Evolutionary conservation across 345 rosid species (phyloP), one percentile per base, ranked within the genome.

Genomic region (Rhizophora mangle): DNA sequence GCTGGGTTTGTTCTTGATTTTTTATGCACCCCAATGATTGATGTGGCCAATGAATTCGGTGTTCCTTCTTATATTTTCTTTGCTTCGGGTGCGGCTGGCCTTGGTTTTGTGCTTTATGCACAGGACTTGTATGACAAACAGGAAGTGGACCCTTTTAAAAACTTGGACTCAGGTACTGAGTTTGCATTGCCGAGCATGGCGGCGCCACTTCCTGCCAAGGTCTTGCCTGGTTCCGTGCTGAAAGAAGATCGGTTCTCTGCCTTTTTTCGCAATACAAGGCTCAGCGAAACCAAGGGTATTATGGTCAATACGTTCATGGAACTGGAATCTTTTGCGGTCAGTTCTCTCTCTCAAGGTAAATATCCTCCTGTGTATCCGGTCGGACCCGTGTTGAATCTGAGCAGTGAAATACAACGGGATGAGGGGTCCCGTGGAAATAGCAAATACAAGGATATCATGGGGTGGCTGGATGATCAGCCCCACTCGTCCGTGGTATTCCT

Each of bases 1-100:
- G 89, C 85, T 7, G 87, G 86, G 27, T 53, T 89, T 57, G 27
- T 87, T 39, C 58, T 84, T 16, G 95, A 81, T 74, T 71, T 89
- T 83, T 84, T 84, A 47, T 85, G 85, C 68, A 82, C 75, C 0
- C 8, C 69, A 3, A 77, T 84, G 83, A n/a, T n/a, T n/a, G n/a
- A 89, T 16, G 76, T 82, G 3, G 92, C 88, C 0, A 69, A 74
- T 37, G 87, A 87, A 26, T 59, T 81, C 8, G 53, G 64, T 0
- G 68, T 80, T 8, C 89, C 96, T 13, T 69, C 68, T 57, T 86
- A 89, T 70, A 8, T 87, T 36, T 87, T 82, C 52, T 85, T 15
- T 76, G 72, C 88, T 8, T 74, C 85, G 0, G 67, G 79, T 69
- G 85, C 92, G 0, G 69, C 80, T 3, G 79, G 37, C 63, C 85